These are phyloP conservation scores for Nothomitra cinnamomea DNA, from an alignment of 2,329 filamentous ascomycete species.

Conservation along the genomic window DNA sequence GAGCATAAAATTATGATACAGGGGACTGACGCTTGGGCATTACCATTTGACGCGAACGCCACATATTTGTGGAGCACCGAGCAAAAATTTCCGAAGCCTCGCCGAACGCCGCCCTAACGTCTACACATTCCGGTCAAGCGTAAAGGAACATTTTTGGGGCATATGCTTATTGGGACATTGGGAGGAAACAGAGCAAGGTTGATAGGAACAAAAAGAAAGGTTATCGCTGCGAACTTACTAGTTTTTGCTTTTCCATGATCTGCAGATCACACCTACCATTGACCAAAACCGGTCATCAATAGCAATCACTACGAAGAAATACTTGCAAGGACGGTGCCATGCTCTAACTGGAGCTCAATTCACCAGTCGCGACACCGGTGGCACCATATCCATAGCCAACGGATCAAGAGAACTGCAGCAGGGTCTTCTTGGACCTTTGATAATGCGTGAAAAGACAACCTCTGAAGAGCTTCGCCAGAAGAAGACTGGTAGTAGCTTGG, in stretches of 20 bases:
- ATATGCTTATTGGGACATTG: too few relatives aligned
- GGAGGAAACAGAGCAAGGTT: background rate
- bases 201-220: background rate
- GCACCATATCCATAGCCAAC: too few relatives aligned
- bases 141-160: background rate
- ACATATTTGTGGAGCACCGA: background rate
- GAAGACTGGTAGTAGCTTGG: too few relatives aligned
- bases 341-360: background rate
- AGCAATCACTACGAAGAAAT: background rate
- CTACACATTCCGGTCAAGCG: background rate
- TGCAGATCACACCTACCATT: background rate
- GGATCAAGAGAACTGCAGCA: too few relatives aligned
- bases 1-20: background rate
- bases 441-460: too few relatives aligned
- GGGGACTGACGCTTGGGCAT: background rate
- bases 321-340: background rate
- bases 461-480: too few relatives aligned
- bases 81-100: background rate
- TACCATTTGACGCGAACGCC: background rate
- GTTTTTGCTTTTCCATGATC: background rate
- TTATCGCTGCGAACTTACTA: conserved; percentile 2
- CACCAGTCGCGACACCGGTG: too few relatives aligned
- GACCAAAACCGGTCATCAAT: background rate
- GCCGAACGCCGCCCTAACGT: background rate
- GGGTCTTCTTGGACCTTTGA: too few relatives aligned